Evolutionary conservation across 1,284 basidiomycete genomes (phyloP).

Genomic region (Athelia psychrophila): DNA sequence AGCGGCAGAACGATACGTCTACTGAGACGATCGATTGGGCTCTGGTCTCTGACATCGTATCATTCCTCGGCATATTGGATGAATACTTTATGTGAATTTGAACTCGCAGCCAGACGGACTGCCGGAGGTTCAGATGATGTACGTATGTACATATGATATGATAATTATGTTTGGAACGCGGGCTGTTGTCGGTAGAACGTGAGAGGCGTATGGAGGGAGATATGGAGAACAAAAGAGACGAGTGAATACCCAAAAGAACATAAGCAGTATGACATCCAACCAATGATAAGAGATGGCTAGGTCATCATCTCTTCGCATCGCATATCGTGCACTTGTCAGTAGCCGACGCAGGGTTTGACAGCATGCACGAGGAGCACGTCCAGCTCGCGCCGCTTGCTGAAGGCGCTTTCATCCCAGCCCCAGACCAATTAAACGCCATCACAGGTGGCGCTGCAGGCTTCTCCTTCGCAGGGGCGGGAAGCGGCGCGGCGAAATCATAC

Average conservation of each 20-base stretch:
- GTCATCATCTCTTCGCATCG: constrained; percentile 22
- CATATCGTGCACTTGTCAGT: constrained; percentile 51
- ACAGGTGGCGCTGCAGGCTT: constrained; percentile 9
- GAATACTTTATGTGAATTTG: too few relatives aligned
- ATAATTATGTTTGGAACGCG: neutral
- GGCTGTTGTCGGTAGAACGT: neutral
- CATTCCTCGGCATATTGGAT: too few relatives aligned
- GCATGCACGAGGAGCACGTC: constrained; percentile 44
- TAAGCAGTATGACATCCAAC: neutral
- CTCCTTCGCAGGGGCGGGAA: neutral
- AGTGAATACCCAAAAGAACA: neutral
- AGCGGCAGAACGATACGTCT: too few relatives aligned
- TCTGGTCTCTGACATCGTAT: too few relatives aligned
- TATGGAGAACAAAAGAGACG: neutral
- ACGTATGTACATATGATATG: neutral
- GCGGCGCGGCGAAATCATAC: constrained; percentile 35
- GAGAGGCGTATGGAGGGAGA: neutral
- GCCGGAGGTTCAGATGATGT: neutral
- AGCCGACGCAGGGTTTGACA: constrained; percentile 41
- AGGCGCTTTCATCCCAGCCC: constrained; percentile 36
- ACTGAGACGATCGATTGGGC: too few relatives aligned
- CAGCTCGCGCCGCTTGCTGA: constrained; percentile 28
- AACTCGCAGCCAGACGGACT: too few relatives aligned
- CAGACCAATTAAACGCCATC: constrained; percentile 37
- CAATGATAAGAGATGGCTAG: neutral